phyloP scores from a whole-genome alignment of 306 rosid species.

The Rosa persica region DNA sequence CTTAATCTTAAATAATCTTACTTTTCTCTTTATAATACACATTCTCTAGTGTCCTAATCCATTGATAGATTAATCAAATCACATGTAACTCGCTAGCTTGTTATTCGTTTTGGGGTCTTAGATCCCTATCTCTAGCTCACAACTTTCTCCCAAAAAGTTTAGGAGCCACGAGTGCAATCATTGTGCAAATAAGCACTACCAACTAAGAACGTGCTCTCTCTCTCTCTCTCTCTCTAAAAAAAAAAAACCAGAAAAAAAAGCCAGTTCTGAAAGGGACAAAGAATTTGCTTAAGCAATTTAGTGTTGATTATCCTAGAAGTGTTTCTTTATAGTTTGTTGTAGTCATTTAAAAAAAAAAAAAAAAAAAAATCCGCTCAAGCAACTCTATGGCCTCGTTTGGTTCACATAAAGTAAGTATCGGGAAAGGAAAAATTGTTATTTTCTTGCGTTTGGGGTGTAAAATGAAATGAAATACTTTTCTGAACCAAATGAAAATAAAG shows the following conservation, averaged over 20 bases:
- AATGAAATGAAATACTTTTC: too few species aligned
- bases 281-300: too few species aligned
- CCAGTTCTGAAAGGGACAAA: too few species aligned
- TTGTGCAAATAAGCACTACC: slow-evolving; percentile 63
- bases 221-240: slow-evolving; percentile 12
- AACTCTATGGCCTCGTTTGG: neutral
- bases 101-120: slow-evolving; percentile 30
- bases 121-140: slow-evolving; percentile 26
- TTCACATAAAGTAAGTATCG: too few species aligned
- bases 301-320: too few species aligned
- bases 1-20: slow-evolving; percentile 32
- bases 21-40: slow-evolving; percentile 18
- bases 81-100: slow-evolving; percentile 24
- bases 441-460: too few species aligned
- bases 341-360: too few species aligned
- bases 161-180: slow-evolving; percentile 88
- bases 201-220: slow-evolving; percentile 43
- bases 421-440: too few species aligned
- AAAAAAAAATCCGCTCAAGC: neutral
- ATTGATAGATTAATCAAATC: slow-evolving; percentile 42
- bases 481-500: too few species aligned
- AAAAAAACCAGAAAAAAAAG: too few species aligned
- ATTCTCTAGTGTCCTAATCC: slow-evolving; percentile 39
- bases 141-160: slow-evolving; percentile 45
- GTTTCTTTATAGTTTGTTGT: too few species aligned